Percentiles rank a stretch among this genome's conserved stretches.
Conservation (phyloP, 1,139 yeast genomes). For the Magnusiomyces sp. region DNA sequence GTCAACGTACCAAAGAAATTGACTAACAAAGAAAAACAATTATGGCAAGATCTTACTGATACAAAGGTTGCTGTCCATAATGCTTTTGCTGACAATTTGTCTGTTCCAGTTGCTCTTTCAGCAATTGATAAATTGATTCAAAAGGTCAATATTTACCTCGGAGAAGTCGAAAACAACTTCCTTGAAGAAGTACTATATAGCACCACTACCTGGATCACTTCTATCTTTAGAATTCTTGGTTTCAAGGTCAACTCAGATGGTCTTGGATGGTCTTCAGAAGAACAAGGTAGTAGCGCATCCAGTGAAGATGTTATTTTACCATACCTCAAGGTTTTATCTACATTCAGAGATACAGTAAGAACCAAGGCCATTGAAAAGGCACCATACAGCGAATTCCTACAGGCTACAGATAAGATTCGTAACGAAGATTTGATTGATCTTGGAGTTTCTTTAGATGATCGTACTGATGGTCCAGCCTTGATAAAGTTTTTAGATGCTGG, state of each 20-base stretch:
- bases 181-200: constrained; percentile 60
- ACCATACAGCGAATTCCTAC: constrained; percentile 46
- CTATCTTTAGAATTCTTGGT: constrained; percentile 64
- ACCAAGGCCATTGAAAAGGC: constrained; percentile 59
- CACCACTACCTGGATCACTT: constrained; percentile 61
- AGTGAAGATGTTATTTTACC: constrained; percentile 70
- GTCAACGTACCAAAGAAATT: constrained; percentile 58
- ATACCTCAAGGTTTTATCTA: constrained; percentile 64
- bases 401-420: constrained; percentile 51
- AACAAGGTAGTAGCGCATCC: constrained; percentile 25
- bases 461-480: constrained; percentile 70
- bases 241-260: constrained; percentile 60
- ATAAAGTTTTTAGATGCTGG: constrained; percentile 66
- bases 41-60: constrained; percentile 43
- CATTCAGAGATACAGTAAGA: constrained; percentile 77
- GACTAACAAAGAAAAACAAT: constrained; percentile 45
- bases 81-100: constrained; percentile 80
- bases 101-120: constrained; percentile 69
- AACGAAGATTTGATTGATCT: constrained; percentile 58
- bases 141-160: constrained; percentile 63
- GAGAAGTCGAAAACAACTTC: constrained; percentile 41
- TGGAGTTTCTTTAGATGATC: constrained; percentile 83
- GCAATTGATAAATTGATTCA: constrained; percentile 59
- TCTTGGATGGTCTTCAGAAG: constrained; percentile 65
- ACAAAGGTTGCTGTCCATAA: constrained; percentile 60